Conservation (phyloP, 2,329 filamentous ascomycete species). For the Albophoma yamanashiensis region DNA sequence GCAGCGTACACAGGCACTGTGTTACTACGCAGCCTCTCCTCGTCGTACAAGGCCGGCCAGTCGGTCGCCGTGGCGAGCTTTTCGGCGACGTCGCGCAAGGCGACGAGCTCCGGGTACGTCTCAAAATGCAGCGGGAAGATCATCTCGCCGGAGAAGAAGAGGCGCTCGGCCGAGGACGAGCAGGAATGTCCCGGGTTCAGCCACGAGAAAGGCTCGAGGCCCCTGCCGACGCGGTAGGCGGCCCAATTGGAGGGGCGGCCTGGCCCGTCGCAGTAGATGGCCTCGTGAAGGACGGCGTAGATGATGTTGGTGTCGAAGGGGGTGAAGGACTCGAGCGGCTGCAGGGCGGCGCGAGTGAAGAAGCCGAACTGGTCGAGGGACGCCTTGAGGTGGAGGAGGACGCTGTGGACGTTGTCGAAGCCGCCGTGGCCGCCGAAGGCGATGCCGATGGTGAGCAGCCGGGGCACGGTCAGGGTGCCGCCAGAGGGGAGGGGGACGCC, state of each 20-base stretch:
- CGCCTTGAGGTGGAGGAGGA: conserved; percentile 57
- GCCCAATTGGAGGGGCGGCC: conserved; percentile 62
- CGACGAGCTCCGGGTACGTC: conserved; percentile 63
- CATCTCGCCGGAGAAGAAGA: conserved; percentile 90
- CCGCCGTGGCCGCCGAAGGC: conserved; percentile 71
- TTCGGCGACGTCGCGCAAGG: conserved; percentile 58
- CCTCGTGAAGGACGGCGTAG: conserved; percentile 80
- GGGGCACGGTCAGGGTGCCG: conserved; percentile 58
- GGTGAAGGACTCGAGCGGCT: conserved; percentile 54
- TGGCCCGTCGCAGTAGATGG: conserved; percentile 69
- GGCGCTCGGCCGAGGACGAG: conserved; percentile 25
- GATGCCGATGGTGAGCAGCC: conserved; percentile 70
- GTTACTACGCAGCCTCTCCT: conserved; percentile 61
- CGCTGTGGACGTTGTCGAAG: conserved; percentile 61
- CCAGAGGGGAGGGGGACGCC: conserved; percentile 58
- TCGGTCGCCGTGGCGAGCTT: conserved; percentile 55
- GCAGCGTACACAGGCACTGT: conserved; percentile 79
- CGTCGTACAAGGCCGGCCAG: conserved; percentile 72
- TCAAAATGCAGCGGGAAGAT: conserved; percentile 79
- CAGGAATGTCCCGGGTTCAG: conserved; percentile 25
- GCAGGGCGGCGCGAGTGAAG: conserved; percentile 61
- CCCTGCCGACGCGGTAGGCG: conserved; percentile 50
- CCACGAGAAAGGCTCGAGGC: conserved; percentile 39
- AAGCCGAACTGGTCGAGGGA: conserved; percentile 71
- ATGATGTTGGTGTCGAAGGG: conserved; percentile 68